phyloP scores from a whole-genome alignment of 2,329 filamentous ascomycete species.

The Alternaria dauci region DNA sequence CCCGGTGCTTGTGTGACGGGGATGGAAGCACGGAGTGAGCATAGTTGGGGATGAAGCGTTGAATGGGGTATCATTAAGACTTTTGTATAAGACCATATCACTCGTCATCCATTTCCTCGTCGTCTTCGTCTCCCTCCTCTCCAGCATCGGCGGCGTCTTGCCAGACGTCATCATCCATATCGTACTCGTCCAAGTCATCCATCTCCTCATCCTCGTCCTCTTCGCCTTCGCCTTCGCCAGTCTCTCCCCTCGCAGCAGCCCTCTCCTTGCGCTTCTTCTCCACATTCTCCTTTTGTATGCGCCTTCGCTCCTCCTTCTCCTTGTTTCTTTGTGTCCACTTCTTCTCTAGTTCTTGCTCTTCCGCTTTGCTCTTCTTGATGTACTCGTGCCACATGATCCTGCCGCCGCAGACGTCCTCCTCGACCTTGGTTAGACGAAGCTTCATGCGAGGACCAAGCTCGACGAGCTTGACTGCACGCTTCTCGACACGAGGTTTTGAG shows the following conservation, averaged over 20 bases:
- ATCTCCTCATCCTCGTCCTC: slow-evolving; percentile 61
- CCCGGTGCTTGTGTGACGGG: not conserved
- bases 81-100: slow-evolving; percentile 15
- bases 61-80: slow-evolving; percentile 47
- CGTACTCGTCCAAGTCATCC: slow-evolving; percentile 59
- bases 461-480: slow-evolving; percentile 87
- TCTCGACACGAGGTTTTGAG: slow-evolving; percentile 69
- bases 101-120: slow-evolving; percentile 58
- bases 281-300: slow-evolving; percentile 87
- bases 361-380: slow-evolving; percentile 81
- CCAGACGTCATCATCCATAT: slow-evolving; percentile 60
- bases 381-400: slow-evolving; percentile 98
- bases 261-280: slow-evolving; percentile 79
- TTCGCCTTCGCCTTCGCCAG: slow-evolving; percentile 56
- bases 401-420: slow-evolving; percentile 88
- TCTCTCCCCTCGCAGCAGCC: slow-evolving; percentile 36
- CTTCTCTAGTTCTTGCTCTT: slow-evolving; percentile 80
- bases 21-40: not conserved
- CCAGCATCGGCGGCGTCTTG: slow-evolving; percentile 62
- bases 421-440: slow-evolving; percentile 90
- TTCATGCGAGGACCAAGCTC: slow-evolving; percentile 92
- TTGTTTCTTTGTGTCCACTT: slow-evolving; percentile 79
- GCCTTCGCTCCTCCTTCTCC: slow-evolving; percentile 83
- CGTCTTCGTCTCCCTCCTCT: slow-evolving; percentile 56
- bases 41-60: slow-evolving; percentile 1